These are phyloP conservation scores for Zangia roseola DNA, from an alignment of 768 basidiomycete species.

Conservation along the genomic window DNA sequence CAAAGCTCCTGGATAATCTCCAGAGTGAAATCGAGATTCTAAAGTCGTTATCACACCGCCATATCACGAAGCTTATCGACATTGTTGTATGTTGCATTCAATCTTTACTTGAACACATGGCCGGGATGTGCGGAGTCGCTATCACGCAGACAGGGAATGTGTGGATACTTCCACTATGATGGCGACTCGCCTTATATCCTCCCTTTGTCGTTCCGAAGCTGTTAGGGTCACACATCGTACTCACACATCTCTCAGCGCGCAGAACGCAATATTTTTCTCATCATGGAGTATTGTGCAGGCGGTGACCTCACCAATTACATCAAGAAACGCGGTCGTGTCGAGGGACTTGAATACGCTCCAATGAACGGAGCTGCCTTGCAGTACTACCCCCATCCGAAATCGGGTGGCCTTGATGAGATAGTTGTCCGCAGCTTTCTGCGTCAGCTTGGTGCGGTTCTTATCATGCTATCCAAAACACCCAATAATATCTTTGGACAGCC, in stretches of 20 bases:
- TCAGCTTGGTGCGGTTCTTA: conserved; percentile 65
- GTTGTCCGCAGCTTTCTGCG: conserved; percentile 91
- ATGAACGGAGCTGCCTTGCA: conserved; percentile 64
- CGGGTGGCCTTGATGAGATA: conserved; percentile 87
- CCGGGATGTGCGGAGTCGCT: background rate
- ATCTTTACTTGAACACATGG: background rate
- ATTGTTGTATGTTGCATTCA: conserved; percentile 65
- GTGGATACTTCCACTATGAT: background rate
- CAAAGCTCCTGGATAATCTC: conserved; percentile 96
- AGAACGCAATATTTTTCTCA: conserved; percentile 82
- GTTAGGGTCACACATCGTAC: background rate
- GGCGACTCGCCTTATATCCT: background rate
- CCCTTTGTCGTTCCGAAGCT: background rate
- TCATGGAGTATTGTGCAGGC: conserved; percentile 97
- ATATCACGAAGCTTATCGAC: conserved; percentile 91
- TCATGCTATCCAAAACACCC: background rate
- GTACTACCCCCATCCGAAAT: conserved; percentile 89
- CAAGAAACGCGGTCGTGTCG: conserved; percentile 93
- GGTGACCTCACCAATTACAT: conserved; percentile 97
- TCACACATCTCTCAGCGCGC: conserved; percentile 49
- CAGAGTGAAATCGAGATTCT: conserved; percentile 97
- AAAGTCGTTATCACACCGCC: conserved; percentile 87
- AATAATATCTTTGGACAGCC: conserved; percentile 46
- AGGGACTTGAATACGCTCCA: conserved; percentile 81
- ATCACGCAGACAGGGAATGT: background rate